Base-by-base conservation (phyloP, 371 early-diverging fungal species). In the Mucor racemosus region DNA sequence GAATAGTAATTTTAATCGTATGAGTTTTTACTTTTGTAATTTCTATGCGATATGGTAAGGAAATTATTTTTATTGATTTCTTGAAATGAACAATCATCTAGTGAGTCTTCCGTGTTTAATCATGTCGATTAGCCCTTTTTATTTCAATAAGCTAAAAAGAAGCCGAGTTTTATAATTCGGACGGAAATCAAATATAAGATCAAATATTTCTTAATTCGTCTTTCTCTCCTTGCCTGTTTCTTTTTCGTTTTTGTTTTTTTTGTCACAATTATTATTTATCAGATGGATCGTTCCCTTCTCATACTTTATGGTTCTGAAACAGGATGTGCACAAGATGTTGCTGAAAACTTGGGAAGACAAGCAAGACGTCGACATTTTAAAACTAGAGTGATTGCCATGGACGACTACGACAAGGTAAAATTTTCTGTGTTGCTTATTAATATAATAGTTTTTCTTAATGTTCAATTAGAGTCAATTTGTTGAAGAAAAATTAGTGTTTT, bases 241-340 rank as follows among this genome's bases (percentile, higher is more conserved):
- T 35, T 46, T 60, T 34, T 60, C 33, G 19, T 8, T 34, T 46
- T 10, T 14, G 15, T 19, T 44, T 64, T 33, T 26, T 53, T 33
- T 44, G 2, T 34, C 42, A 40, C 6, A 9, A 26, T 26, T 26
- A 26, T 26, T 39, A n/a, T 39, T 46, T 1, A 54, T 19, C 26
- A 34, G 26, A 62, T 61, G 63, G 39, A 44, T 14, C 36, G 74
- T 60, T 70, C 74, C 7, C 76, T 94, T n/a, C 75, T 90, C 36
- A 81, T 95, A 58, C 81, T 94, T 21, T 94, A 88, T 66, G 96
- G 91, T 13, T 90, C 92, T 10, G 92, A 95, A 73, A 95, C 95
- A 0, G 96, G 96, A 41, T 90, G 86, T 64, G 91, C 93, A 17
- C 88, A 91, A 68, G 94, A 94, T 68, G 88, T 90, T 1, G 92